Base-by-base conservation (phyloP, 257 asterid genomes). In the Rhazya stricta region DNA sequence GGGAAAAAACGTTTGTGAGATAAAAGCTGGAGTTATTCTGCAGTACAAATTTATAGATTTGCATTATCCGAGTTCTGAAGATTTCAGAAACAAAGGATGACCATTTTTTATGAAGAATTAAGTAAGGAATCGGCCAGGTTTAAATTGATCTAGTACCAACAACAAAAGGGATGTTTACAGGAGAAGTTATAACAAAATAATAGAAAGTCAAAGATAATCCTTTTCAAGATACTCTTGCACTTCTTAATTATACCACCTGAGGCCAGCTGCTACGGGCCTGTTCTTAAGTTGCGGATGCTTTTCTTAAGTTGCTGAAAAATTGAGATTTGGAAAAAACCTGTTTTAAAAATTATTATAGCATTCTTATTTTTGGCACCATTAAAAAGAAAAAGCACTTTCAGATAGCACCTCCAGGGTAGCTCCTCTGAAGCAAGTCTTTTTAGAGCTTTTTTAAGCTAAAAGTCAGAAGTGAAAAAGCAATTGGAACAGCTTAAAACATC, bases 241-340 rank as follows among this genome's bases (percentile, higher is more conserved):
- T 66, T 60, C 67, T 60, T 60, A 48, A 57, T 57, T 57, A 39
- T 65, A 72, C 30, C 68, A 56, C 12, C 53, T 37, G 19, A 71
- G 16, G 19, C n/a, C 37, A 15, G 11, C 45, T 67, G 16, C 10
- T 69, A 46, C n/a, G n/a, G n/a, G n/a, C n/a, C n/a, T n/a, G n/a
- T n/a, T n/a, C n/a, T n/a, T n/a, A n/a, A n/a, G n/a, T n/a, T n/a
- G n/a, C n/a, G n/a, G n/a, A n/a, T n/a, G n/a, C n/a, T n/a, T n/a
- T n/a, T n/a, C n/a, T n/a, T n/a, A n/a, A n/a, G n/a, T n/a, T n/a
- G n/a, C n/a, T n/a, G n/a, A n/a, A n/a, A n/a, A n/a, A n/a, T n/a
- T n/a, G n/a, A n/a, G n/a, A n/a, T n/a, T n/a, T n/a, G n/a, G n/a
- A n/a, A n/a, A n/a, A n/a, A n/a, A n/a, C n/a, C n/a, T n/a, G n/a